Base-by-base conservation (phyloP, 2,329 filamentous ascomycete genomes). In the Parastagonospora nodorum region DNA sequence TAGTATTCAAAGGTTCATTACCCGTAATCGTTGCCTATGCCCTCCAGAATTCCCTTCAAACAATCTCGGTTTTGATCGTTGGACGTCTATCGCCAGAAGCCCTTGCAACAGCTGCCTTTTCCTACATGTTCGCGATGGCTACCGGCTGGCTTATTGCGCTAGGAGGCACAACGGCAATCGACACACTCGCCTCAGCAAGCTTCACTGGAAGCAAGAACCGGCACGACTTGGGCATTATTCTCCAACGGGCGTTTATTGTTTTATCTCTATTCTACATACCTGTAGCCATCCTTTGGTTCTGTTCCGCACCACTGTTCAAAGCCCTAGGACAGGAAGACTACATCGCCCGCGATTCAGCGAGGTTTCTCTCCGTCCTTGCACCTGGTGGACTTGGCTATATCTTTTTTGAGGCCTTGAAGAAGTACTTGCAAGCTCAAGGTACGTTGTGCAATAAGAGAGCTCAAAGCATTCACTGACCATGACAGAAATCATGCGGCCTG, bases 71-170 rank as follows among this genome's bases (percentile, higher is more conserved):
- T 4, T 77, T 96, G 39, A 86, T 96, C 32, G 90, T 90, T 2
- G 91, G 91, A 8, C 85, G 89, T 2, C 77, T 91, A 0, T 92
- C 88, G 0, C 87, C 91, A 1, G 88, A 94, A 71, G 86, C 90
- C 1, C 77, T 96, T 6, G 89, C 91, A 0, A 89, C 88, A 0
- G 88, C 90, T 1, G 90, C 91, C 0, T 96, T 96, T 66, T 89
- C 88, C 2, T 93, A 94, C 77, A 96, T 96, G 91, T 96, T 96
- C 62, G 91, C 91, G 47, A 92, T 93, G 88, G 86, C 88, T 16
- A 91, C 90, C 1, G 91, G 87, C 0, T 95, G 91, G 90, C 82
- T 96, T 32, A 89, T 96, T 51, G 91, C 87, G 0, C 82, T 96
- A 4, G 91, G 91, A 27, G 91, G 91, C 7, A 92, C 90, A 0